Percentiles rank a stretch among this genome's conserved stretches.
phyloP scores from a whole-genome alignment of 2,329 filamentous ascomycete genomes.

The Pseudomassariella vexata region DNA sequence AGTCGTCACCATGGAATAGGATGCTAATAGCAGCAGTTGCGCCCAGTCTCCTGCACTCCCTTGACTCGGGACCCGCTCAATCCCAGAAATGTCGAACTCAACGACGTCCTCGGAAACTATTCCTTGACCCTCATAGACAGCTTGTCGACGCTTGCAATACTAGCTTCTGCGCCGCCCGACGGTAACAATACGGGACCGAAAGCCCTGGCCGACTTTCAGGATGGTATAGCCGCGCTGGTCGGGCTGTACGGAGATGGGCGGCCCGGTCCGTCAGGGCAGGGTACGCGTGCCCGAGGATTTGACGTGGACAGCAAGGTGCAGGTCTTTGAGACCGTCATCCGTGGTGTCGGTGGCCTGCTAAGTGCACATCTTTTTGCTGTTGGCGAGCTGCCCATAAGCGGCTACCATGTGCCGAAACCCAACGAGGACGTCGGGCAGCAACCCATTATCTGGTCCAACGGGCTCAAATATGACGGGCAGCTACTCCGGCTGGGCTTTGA shows the following conservation, averaged over 20 bases:
- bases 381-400: constrained; percentile 80
- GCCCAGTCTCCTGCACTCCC: constrained; percentile 77
- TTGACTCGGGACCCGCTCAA: constrained; percentile 78
- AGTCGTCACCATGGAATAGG: not conserved
- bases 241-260: constrained; percentile 83
- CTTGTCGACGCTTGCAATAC: constrained; percentile 85
- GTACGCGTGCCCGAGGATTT: constrained; percentile 72
- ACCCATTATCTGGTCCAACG: constrained; percentile 67
- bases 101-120: constrained; percentile 96
- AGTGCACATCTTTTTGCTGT: constrained; percentile 92
- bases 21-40: constrained; percentile 47
- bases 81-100: constrained; percentile 76
- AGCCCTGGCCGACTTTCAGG: constrained; percentile 70
- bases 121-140: constrained; percentile 94
- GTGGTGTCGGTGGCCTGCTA: constrained; percentile 82
- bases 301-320: constrained; percentile 97
- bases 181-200: constrained; percentile 48
- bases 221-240: constrained; percentile 71
- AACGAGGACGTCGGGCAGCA: constrained; percentile 40
- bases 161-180: constrained; percentile 67
- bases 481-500: constrained; percentile 84
- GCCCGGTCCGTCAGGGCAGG: constrained; percentile 60
- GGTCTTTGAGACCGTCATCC: constrained; percentile 96
- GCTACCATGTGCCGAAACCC: constrained; percentile 55
- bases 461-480: constrained; percentile 82